Percentiles rank a stretch among this genome's conserved stretches.
These are phyloP conservation scores for Myrmaecium sp. DNA, from an alignment of 2,329 filamentous ascomycete species.

Conservation along the genomic window DNA sequence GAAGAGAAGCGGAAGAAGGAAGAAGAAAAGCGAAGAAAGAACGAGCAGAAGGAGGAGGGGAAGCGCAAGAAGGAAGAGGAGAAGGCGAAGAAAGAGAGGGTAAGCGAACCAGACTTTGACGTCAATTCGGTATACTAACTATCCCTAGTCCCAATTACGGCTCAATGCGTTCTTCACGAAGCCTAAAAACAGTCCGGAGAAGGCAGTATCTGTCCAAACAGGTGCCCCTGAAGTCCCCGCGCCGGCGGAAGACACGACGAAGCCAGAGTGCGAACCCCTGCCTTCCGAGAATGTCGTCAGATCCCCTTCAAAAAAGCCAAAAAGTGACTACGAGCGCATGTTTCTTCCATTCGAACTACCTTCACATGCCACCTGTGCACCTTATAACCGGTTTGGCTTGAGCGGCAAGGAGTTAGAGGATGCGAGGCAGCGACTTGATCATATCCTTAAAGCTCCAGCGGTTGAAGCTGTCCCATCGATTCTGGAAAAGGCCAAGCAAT, in stretches of 20 bases:
- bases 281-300: neutral
- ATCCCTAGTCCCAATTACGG: slow-evolving; percentile 20
- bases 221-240: too few species aligned
- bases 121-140: slow-evolving; percentile 9
- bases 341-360: slow-evolving; percentile 76
- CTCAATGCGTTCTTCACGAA: slow-evolving; percentile 29
- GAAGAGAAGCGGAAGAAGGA: slow-evolving; percentile 23
- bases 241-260: too few species aligned
- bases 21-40: slow-evolving; percentile 24
- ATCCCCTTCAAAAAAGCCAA: slow-evolving; percentile 11
- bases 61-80: slow-evolving; percentile 29
- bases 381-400: slow-evolving; percentile 21
- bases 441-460: too few species aligned
- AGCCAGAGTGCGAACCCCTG: neutral
- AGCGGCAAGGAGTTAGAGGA: slow-evolving; percentile 10
- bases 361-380: slow-evolving; percentile 54
- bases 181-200: too few species aligned
- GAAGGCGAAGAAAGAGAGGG: slow-evolving; percentile 22
- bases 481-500: slow-evolving; percentile 1
- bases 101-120: slow-evolving; percentile 13
- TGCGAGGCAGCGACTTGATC: slow-evolving; percentile 13
- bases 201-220: too few species aligned
- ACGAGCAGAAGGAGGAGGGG: slow-evolving; percentile 31
- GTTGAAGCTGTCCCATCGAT: neutral
- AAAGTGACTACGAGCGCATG: slow-evolving; percentile 34